A percentile compares a stretch with the other conserved stretches of the same genome.
phyloP scores from a whole-genome alignment of 805 yeast species.

The Priceomyces fermenticarens region DNA sequence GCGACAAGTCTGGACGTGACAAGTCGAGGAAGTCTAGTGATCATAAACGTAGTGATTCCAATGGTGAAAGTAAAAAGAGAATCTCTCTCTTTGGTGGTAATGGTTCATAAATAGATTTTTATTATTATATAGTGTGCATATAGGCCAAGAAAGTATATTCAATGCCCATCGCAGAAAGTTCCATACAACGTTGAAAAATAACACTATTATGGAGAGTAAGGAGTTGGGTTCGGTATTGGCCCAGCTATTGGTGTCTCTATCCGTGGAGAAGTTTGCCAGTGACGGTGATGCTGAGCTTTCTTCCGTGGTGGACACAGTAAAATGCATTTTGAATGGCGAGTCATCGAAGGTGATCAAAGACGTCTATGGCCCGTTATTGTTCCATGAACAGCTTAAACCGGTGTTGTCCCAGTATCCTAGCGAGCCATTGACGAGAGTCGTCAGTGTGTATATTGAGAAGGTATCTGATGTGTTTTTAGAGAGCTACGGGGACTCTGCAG shows the following conservation, averaged over 20 bases:
- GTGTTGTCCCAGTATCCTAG: slow-evolving; percentile 21
- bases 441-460: slow-evolving; percentile 14
- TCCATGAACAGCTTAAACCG: slow-evolving; percentile 9
- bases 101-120: not conserved
- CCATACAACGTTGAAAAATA: not conserved
- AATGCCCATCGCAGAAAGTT: slow-evolving; percentile 1
- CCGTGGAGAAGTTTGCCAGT: slow-evolving; percentile 4
- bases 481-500: slow-evolving; percentile 10
- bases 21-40: slow-evolving; percentile 29
- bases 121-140: too few species aligned
- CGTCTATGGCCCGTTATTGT: slow-evolving; percentile 16
- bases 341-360: slow-evolving; percentile 21
- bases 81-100: slow-evolving; percentile 16
- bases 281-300: slow-evolving; percentile 4
- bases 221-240: slow-evolving; percentile 4
- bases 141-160: too few species aligned
- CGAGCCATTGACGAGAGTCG: slow-evolving; percentile 14
- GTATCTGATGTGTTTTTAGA: slow-evolving; percentile 6
- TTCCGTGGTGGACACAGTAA: slow-evolving; percentile 13
- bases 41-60: slow-evolving; percentile 26
- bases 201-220: not conserved
- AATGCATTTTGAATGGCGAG: slow-evolving; percentile 21
- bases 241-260: slow-evolving; percentile 7
- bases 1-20: slow-evolving; percentile 11
- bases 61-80: slow-evolving; percentile 17